Evolutionary conservation across 768 basidiomycete genomes (phyloP).

Genomic region (Udeniomyces megalosporus): DNA sequence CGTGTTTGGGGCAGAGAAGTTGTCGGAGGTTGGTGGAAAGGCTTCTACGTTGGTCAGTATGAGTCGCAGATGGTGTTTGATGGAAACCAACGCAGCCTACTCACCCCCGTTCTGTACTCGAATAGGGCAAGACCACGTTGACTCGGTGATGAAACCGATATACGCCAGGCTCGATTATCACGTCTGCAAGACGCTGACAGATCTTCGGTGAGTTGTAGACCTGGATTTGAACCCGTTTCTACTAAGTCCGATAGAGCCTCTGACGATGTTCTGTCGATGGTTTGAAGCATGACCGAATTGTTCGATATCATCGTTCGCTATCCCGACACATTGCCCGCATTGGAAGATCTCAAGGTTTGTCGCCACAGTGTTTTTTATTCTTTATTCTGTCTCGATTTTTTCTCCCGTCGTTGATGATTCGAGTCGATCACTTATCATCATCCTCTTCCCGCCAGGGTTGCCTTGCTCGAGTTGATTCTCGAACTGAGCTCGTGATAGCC

Average conservation of each 20-base stretch:
- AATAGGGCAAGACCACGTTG: constrained; percentile 29
- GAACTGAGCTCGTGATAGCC: constrained; percentile 54
- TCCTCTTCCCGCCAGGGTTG: constrained; percentile 24
- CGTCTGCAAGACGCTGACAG: constrained; percentile 76
- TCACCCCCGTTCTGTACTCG: constrained; percentile 7
- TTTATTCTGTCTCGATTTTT: no score
- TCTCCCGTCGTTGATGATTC: no score
- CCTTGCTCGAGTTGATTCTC: constrained; percentile 34
- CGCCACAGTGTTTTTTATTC: no score
- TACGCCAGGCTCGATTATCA: constrained; percentile 80
- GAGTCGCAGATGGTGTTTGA: background rate
- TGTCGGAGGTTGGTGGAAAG: constrained; percentile 13
- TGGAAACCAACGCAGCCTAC: background rate
- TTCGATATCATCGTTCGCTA: constrained; percentile 94
- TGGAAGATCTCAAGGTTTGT: constrained; percentile 66
- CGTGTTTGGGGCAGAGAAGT: constrained; percentile 37
- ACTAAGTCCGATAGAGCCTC: background rate
- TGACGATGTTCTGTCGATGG: background rate
- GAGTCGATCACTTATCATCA: background rate
- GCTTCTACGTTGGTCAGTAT: constrained; percentile 17
- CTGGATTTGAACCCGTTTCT: background rate
- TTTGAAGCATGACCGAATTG: constrained; percentile 46
- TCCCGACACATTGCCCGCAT: constrained; percentile 67
- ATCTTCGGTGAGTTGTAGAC: constrained; percentile 47
- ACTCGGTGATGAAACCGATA: constrained; percentile 43